phyloP scores from a whole-genome alignment of 179 eudicot species.

The Gypsophila paniculata region DNA sequence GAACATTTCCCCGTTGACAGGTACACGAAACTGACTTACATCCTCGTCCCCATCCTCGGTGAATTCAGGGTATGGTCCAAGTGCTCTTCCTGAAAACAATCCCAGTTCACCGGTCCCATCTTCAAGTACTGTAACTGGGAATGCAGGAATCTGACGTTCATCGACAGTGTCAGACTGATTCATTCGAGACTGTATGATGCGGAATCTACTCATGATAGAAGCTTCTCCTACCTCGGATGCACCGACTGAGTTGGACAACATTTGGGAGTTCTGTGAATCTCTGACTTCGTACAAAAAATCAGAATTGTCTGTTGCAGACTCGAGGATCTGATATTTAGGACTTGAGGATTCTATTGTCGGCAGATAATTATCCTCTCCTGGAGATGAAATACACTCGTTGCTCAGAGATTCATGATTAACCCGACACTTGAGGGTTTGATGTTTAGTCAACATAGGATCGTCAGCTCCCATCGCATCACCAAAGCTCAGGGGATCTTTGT shows the following conservation, averaged over 20 bases:
- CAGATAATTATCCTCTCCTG: slow-evolving; percentile 16
- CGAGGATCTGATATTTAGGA: slow-evolving; percentile 20
- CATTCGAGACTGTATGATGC: slow-evolving; percentile 45
- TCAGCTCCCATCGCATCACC: slow-evolving; percentile 5
- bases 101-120: slow-evolving; percentile 15
- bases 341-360: slow-evolving; percentile 11
- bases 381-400: neutral
- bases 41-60: slow-evolving; percentile 19
- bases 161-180: slow-evolving; percentile 23
- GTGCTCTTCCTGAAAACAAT: slow-evolving; percentile 3
- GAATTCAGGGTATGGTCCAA: slow-evolving; percentile 29
- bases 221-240: slow-evolving; percentile 37
- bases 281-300: slow-evolving; percentile 7
- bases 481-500: neutral
- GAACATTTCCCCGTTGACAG: slow-evolving; percentile 19
- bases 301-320: slow-evolving; percentile 18
- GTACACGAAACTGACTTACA: slow-evolving; percentile 2
- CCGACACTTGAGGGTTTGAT: slow-evolving; percentile 17
- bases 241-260: slow-evolving; percentile 27
- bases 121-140: slow-evolving; percentile 1
- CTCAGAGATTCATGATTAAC: neutral
- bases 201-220: slow-evolving; percentile 55
- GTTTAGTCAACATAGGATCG: slow-evolving; percentile 20
- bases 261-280: neutral
- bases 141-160: neutral